Base-by-base conservation (phyloP, 2,329 filamentous ascomycete genomes). In the Fusarium sp. region DNA sequence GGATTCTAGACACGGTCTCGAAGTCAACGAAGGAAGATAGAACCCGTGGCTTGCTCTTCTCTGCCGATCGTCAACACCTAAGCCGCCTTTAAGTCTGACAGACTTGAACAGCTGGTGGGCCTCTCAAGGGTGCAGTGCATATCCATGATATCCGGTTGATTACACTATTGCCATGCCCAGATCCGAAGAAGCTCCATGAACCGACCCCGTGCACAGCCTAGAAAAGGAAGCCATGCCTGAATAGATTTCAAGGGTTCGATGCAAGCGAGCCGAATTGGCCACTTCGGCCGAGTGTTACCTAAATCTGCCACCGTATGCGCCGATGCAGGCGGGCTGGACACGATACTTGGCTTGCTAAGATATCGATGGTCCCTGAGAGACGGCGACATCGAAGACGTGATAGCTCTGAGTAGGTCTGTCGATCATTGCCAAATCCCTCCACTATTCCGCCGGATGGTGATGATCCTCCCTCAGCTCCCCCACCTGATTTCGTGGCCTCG, bases 381-480 rank as follows among this genome's bases (percentile, higher is more conserved):
- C 8, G 9, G 36, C 13, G 19, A 19, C 19, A 19, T 19, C 19
- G 19, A 19, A 19, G 19, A 19, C 11, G 40, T 32, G 32, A 58
- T 45, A 34, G 26, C 40, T 59, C 53, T 39, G 29, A 29, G 3
- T 53, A 42, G 31, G 11, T n/a, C 25, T 59, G 56, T 29, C 29
- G 56, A 59, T 59, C 56, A 4, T 40, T 59, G 31, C 53, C 35
- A 13, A 29, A 41, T 53, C 12, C 41, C 5, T 26, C 19, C 5
- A 28, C 11, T 10, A n/a, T 7, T 46, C 40, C 35, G 28, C 25
- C 32, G 3, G 32, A 15, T 9, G 22, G 19, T 13, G 43, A 13
- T 22, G 44, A 52, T 58, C 38, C 4, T 25, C 13, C n/a, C n/a
- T 58, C 56, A 58, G 56, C 56, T 58, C 54, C 53, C 42, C 53